These are phyloP conservation scores for Solanum lignicaule DNA, from an alignment of 257 asterid species.

Conservation along the genomic window DNA sequence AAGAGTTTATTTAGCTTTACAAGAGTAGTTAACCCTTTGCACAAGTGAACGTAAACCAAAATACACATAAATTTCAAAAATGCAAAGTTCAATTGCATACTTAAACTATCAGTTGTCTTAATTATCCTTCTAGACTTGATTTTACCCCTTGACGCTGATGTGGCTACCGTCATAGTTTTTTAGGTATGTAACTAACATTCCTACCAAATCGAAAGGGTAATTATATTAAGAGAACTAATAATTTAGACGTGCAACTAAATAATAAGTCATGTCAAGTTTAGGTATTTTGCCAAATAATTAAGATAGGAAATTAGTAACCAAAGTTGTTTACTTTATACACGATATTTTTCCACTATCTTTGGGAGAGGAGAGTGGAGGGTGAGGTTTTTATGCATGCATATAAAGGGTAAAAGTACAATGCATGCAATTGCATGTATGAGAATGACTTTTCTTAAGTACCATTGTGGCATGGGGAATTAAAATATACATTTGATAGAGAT, in stretches of 20 bases:
- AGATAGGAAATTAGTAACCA: background rate
- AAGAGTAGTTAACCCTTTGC: background rate
- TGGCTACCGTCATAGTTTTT: background rate
- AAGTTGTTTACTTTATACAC: background rate
- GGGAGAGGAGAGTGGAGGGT: conserved; percentile 6
- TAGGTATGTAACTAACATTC: background rate
- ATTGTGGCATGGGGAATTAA: background rate
- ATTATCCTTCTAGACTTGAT: background rate
- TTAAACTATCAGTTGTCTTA: background rate
- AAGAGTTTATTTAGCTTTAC: background rate
- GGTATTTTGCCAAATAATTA: background rate
- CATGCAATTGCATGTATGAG: conserved; percentile 25
- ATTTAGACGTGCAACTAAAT: background rate
- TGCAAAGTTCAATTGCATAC: background rate
- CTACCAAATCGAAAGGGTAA: background rate
- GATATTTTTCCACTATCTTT: conserved; percentile 16
- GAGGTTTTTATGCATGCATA: conserved; percentile 22
- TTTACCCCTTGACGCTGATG: fast-evolving
- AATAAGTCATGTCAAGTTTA: background rate
- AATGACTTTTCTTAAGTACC: conserved; percentile 31
- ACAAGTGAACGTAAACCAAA: background rate
- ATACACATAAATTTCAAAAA: background rate
- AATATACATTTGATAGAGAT: background rate
- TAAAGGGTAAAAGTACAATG: conserved; percentile 27
- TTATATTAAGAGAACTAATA: background rate